A percentile compares a stretch with the other conserved stretches of the same genome.
These are phyloP conservation scores for Pseudopyricularia cyperi DNA, from an alignment of 2,329 filamentous ascomycete genomes.

Conservation along the genomic window DNA sequence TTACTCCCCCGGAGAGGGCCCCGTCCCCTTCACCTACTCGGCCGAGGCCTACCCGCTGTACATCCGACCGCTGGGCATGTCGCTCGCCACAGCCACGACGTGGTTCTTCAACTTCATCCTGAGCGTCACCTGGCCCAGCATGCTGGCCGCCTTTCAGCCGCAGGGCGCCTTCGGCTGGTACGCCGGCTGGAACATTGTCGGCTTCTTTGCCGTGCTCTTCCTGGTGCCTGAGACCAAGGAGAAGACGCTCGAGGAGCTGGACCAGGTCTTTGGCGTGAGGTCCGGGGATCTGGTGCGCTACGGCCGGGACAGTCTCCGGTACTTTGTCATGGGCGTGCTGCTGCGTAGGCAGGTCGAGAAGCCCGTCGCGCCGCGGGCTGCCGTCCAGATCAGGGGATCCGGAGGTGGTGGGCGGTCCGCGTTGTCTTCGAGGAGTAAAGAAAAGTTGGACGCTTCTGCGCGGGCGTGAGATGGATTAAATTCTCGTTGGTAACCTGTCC, in stretches of 20 bases:
- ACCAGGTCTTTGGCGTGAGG: conserved; percentile 20
- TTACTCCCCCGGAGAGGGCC: conserved; percentile 47
- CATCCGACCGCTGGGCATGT: conserved; percentile 49
- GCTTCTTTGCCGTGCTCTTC: conserved; percentile 26
- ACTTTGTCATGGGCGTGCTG: conserved; percentile 9
- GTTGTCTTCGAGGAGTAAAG: neutral
- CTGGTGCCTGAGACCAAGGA: conserved; percentile 26
- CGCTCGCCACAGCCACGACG: conserved; percentile 38
- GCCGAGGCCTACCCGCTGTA: conserved; percentile 55
- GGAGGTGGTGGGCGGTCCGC: neutral
- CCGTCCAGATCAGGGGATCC: neutral
- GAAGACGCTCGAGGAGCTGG: conserved; percentile 24
- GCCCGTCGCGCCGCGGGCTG: neutral
- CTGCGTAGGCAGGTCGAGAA: neutral
- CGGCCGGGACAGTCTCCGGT: conserved; percentile 9
- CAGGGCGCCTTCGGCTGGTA: conserved; percentile 37
- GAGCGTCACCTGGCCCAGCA: conserved; percentile 31
- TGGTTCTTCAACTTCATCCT: conserved; percentile 32
- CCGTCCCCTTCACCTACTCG: conserved; percentile 53
- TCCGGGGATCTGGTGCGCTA: conserved; percentile 9
- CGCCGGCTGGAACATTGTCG: conserved; percentile 32
- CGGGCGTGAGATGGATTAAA: neutral
- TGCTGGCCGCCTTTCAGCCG: conserved; percentile 28
- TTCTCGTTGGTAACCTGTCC: neutral
- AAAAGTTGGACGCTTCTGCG: neutral